These are phyloP conservation scores for Torulaspora quercuum DNA, from an alignment of 805 yeast species.

Conservation along the genomic window DNA sequence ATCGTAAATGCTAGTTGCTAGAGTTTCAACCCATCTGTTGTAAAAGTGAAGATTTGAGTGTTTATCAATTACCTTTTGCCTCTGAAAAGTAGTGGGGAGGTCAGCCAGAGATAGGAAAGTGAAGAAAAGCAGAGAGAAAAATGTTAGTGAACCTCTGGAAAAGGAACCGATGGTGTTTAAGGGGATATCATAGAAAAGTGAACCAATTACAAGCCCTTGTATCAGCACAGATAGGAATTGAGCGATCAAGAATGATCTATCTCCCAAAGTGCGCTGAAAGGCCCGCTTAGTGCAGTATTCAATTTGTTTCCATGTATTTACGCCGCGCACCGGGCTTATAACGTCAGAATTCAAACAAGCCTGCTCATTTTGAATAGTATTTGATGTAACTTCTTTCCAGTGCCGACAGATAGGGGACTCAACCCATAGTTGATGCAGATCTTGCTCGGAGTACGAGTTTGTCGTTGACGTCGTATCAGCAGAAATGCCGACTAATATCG, in stretches of 20 bases:
- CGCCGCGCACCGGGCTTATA: constrained; percentile 27
- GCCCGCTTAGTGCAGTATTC: constrained; percentile 46
- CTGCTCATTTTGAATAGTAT: constrained; percentile 37
- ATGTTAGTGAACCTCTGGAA: constrained; percentile 52
- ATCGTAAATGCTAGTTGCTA: constrained; percentile 56
- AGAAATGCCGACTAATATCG: constrained; percentile 48
- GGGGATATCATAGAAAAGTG: constrained; percentile 47
- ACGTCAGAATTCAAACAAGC: constrained; percentile 38
- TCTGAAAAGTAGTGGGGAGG: constrained; percentile 44
- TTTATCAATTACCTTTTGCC: constrained; percentile 55
- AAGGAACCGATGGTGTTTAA: constrained; percentile 47
- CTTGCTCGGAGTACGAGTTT: constrained; percentile 44
- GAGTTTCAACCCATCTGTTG: constrained; percentile 63
- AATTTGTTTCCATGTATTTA: constrained; percentile 42
- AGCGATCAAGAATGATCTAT: constrained; percentile 42
- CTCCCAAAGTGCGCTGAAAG: constrained; percentile 42
- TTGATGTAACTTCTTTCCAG: constrained; percentile 20
- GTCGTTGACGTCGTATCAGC: constrained; percentile 39
- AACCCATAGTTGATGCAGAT: constrained; percentile 42
- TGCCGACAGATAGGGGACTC: constrained; percentile 27
- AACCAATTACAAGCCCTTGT: constrained; percentile 45
- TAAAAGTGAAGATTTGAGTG: constrained; percentile 65
- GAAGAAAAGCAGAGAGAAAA: constrained; percentile 50
- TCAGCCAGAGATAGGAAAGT: constrained; percentile 61
- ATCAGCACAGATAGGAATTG: constrained; percentile 43